phyloP scores from a whole-genome alignment of 2,329 filamentous ascomycete genomes.

The Sclerotinia sclerotiorum region DNA sequence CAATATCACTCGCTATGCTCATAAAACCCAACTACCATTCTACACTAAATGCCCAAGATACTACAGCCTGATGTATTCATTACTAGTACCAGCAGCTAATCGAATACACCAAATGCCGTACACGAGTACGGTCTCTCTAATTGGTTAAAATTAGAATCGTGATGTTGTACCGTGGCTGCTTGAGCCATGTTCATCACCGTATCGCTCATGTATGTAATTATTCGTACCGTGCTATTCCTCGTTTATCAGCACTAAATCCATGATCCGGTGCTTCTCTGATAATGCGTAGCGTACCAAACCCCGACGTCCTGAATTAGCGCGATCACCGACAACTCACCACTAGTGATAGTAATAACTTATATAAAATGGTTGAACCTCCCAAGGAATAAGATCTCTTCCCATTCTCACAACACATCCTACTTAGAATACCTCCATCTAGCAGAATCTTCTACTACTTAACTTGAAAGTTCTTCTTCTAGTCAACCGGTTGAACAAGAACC shows the following conservation, averaged over 20 bases:
- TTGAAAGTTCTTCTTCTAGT: rapidly evolving
- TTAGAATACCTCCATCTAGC: not conserved
- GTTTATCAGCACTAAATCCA: too few relatives aligned
- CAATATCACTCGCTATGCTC: not conserved
- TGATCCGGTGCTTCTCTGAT: too few relatives aligned
- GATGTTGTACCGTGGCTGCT: not conserved
- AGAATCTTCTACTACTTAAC: not conserved
- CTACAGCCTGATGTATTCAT: too few relatives aligned
- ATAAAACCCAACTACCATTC: too few relatives aligned
- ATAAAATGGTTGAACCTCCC: not conserved
- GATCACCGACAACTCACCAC: not conserved
- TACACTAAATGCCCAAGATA: not conserved
- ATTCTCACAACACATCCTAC: not conserved
- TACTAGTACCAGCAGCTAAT: not conserved
- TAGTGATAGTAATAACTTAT: not conserved
- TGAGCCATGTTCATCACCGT: not conserved
- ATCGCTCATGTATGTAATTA: not conserved
- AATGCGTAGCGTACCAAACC: too few relatives aligned
- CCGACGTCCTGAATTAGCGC: too few relatives aligned
- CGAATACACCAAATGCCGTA: not conserved
- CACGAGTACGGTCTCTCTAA: not conserved
- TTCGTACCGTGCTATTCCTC: too few relatives aligned
- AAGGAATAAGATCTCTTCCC: not conserved
- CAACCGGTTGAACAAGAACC: not conserved
- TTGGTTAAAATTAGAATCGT: not conserved